Base-by-base conservation (phyloP, 1,284 basidiomycete genomes). In the Trichosporon sp. region DNA sequence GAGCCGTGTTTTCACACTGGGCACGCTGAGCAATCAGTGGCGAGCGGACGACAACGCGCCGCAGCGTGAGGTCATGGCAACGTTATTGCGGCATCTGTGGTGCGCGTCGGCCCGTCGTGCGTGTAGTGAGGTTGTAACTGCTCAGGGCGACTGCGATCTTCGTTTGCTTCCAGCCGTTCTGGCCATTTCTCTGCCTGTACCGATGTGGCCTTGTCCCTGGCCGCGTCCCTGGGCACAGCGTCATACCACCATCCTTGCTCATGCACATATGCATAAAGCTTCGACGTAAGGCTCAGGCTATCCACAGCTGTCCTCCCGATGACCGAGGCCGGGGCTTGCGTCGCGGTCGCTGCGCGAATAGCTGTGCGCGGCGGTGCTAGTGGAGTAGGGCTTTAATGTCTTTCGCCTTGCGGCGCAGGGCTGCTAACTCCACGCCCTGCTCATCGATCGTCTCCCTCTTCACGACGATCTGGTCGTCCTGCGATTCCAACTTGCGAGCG, bases 261-360 rank as follows among this genome's bases (percentile, higher is more conserved):
- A 60, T 32, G 32, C 56, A 60, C 56, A 60, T 60, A 60, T 60
- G 56, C 56, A 60, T 60, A 31, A 60, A 31, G 27, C 27, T 31
- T 31, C 18, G 7, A 32, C n/a, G 23, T 9, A 18, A 25, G 34
- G 6, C 6, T 51, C 18, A 13, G 56, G 56, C 29, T 15, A 29
- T 60, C 18, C 23, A 53, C 51, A 31, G 23, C 18, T 12, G 42
- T 21, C 18, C 13, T 27, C 4, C 9, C 18, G 3, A 18, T 31
- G 9, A 31, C 27, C 15, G 56, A n/a, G 15, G 31, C 27, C 29
- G 4, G 27, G n/a, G 27, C 4, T 13, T 31, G 31, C 56, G 27
- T 60, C 27, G 53, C 27, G 29, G 1, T 58, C 25, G 29, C 53
- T 58, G 23, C 13, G 25, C 27, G 23, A 2, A 31, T 13, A 27